These are phyloP conservation scores for Globisporangium megalacanthum DNA, from an alignment of 352 stramenopile species.

Conservation along the genomic window DNA sequence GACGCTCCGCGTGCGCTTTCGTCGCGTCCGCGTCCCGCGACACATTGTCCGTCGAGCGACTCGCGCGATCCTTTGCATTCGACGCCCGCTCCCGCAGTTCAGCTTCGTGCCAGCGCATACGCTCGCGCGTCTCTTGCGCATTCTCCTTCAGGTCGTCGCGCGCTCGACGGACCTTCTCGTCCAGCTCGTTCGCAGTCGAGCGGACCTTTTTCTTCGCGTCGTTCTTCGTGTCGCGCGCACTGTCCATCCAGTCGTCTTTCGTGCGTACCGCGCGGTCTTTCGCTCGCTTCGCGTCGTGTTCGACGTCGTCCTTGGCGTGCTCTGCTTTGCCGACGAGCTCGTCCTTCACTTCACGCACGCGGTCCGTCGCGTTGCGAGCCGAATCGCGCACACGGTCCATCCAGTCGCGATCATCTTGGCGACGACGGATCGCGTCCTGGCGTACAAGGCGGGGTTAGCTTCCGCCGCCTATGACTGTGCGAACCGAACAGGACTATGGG, in stretches of 20 bases:
- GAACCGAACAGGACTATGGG: no score
- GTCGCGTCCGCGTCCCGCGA: not conserved
- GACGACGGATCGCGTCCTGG: constrained; percentile 43
- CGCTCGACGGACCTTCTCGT: constrained; percentile 17
- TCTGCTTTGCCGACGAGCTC: constrained; percentile 49
- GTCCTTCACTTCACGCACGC: constrained; percentile 24
- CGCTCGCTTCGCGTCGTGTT: constrained; percentile 28
- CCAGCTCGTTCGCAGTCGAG: constrained; percentile 28
- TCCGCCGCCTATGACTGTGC: not conserved
- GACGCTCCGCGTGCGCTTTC: not conserved
- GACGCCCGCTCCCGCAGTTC: constrained; percentile 18
- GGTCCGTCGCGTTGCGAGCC: constrained; percentile 21
- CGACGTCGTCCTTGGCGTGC: constrained; percentile 24
- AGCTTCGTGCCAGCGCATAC: constrained; percentile 18
- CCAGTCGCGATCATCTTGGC: constrained; percentile 34
- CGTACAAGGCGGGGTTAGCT: not conserved
- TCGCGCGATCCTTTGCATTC: constrained; percentile 17
- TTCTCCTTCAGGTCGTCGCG: constrained; percentile 30
- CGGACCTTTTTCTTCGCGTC: constrained; percentile 20
- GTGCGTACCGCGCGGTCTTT: constrained; percentile 20
- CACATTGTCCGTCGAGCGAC: not conserved
- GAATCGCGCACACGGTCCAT: constrained; percentile 47
- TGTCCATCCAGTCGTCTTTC: constrained; percentile 22
- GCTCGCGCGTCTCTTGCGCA: constrained; percentile 27
- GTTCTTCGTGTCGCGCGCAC: constrained; percentile 20